Evolutionary conservation across 1,284 basidiomycete genomes (phyloP).

Genomic region (Microbotryomycetes sp.): DNA sequence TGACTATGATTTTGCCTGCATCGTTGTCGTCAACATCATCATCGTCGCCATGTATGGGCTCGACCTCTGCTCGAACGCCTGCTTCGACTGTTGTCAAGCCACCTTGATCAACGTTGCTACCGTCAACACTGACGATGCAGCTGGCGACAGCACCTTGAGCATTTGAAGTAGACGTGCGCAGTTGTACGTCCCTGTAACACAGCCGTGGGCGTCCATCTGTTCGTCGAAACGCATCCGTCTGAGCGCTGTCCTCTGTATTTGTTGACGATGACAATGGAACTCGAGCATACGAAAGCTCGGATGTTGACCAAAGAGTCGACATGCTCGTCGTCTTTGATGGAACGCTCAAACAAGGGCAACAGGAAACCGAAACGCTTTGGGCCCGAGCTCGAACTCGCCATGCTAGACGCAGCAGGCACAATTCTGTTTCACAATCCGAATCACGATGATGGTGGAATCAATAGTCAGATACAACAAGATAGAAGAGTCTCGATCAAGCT

Average conservation of each 20-base stretch:
- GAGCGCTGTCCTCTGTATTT: neutral
- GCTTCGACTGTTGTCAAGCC: slow-evolving; percentile 23
- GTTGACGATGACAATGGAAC: slow-evolving; percentile 15
- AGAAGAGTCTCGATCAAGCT: too few species aligned
- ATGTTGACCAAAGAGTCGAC: slow-evolving; percentile 26
- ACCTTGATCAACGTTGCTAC: slow-evolving; percentile 12
- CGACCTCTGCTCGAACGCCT: slow-evolving; percentile 29
- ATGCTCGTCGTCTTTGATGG: neutral
- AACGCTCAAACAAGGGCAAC: too few species aligned
- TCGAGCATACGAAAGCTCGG: slow-evolving; percentile 26
- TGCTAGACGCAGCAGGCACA: too few species aligned
- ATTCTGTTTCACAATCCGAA: too few species aligned
- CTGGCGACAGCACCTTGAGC: slow-evolving; percentile 27
- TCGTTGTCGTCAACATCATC: slow-evolving; percentile 12
- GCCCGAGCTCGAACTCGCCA: too few species aligned
- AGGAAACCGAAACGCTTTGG: too few species aligned
- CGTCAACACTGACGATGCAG: slow-evolving; percentile 15
- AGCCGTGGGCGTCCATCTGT: slow-evolving; percentile 26
- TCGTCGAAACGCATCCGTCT: slow-evolving; percentile 12
- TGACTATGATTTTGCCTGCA: slow-evolving; percentile 10
- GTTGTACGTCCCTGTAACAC: slow-evolving; percentile 25
- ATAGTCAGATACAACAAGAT: too few species aligned
- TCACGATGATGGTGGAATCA: too few species aligned
- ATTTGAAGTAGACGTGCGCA: slow-evolving; percentile 21
- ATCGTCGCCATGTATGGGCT: slow-evolving; percentile 2